Conservation (phyloP, 108 stramenopile species). For the Cyclotella sp. region DNA sequence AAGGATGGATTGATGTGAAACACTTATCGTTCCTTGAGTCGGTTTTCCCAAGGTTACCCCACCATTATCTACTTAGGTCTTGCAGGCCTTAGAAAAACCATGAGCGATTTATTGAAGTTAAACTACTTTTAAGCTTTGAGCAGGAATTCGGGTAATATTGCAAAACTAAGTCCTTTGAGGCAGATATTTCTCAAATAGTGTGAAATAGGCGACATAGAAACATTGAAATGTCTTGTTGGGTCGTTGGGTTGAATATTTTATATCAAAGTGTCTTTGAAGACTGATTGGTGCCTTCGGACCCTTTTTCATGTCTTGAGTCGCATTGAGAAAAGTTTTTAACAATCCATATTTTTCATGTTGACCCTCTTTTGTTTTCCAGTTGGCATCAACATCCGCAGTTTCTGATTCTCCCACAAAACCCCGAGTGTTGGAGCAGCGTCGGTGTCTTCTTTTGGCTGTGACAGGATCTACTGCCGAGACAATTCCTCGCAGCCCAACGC, state of each 20-base stretch:
- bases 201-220: background rate
- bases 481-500: slow-evolving; percentile 49
- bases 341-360: background rate
- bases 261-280: background rate
- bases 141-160: background rate
- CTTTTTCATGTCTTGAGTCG: background rate
- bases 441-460: slow-evolving; percentile 68
- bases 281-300: background rate
- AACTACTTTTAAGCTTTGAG: too few relatives aligned
- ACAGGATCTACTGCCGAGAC: slow-evolving; percentile 58
- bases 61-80: too few relatives aligned
- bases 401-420: slow-evolving; percentile 24
- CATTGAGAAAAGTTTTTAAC: background rate
- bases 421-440: slow-evolving; percentile 58
- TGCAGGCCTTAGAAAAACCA: too few relatives aligned
- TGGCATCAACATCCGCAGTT: slow-evolving; percentile 32
- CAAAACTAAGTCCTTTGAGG: background rate
- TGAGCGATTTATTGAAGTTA: too few relatives aligned
- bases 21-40: too few relatives aligned
- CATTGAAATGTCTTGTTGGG: background rate
- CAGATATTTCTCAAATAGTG: background rate
- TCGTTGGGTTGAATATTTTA: background rate
- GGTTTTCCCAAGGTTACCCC: too few relatives aligned
- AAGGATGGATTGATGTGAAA: too few relatives aligned
- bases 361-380: slow-evolving; percentile 30